Conservation (phyloP, 1,284 basidiomycete genomes). For the Microbotryum violaceum region DNA sequence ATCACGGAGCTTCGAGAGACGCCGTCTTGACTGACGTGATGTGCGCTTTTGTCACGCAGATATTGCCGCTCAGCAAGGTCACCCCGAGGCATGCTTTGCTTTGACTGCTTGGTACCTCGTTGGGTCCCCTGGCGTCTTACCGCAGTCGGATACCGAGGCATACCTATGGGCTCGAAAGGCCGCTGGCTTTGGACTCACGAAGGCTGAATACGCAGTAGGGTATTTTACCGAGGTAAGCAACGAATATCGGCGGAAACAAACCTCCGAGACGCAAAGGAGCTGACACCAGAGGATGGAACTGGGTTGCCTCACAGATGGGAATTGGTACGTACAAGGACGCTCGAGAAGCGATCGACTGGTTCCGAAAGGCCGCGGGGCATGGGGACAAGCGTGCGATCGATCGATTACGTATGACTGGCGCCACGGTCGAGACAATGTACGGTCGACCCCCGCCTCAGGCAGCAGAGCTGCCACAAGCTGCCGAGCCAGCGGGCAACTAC, state of each 20-base stretch:
- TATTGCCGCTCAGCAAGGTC: conserved; percentile 93
- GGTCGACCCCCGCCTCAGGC: background rate
- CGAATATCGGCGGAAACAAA: background rate
- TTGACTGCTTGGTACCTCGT: conserved; percentile 99
- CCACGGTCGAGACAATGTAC: too few relatives aligned
- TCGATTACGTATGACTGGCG: conserved; percentile 49
- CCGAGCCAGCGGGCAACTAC: background rate
- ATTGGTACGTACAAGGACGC: conserved; percentile 43
- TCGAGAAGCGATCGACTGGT: conserved; percentile 61
- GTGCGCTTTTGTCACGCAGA: conserved; percentile 48
- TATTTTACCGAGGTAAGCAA: conserved; percentile 76
- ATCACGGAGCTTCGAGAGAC: background rate
- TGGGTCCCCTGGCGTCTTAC: conserved; percentile 91
- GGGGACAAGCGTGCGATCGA: conserved; percentile 90
- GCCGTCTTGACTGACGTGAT: conserved; percentile 1
- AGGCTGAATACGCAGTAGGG: conserved; percentile 94
- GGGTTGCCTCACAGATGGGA: conserved; percentile 36
- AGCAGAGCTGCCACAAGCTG: background rate
- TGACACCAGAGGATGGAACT: background rate
- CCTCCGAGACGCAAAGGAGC: background rate
- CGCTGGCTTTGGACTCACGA: conserved; percentile 84
- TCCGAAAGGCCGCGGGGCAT: conserved; percentile 81
- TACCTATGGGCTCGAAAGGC: conserved; percentile 90
- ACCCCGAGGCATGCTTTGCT: conserved; percentile 95
- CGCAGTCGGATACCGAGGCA: conserved; percentile 96